A percentile compares a stretch with the other conserved stretches of the same genome.
These are phyloP conservation scores for Chrysoporthe deuterocubensis DNA, from an alignment of 2,329 filamentous ascomycete species.

Conservation along the genomic window DNA sequence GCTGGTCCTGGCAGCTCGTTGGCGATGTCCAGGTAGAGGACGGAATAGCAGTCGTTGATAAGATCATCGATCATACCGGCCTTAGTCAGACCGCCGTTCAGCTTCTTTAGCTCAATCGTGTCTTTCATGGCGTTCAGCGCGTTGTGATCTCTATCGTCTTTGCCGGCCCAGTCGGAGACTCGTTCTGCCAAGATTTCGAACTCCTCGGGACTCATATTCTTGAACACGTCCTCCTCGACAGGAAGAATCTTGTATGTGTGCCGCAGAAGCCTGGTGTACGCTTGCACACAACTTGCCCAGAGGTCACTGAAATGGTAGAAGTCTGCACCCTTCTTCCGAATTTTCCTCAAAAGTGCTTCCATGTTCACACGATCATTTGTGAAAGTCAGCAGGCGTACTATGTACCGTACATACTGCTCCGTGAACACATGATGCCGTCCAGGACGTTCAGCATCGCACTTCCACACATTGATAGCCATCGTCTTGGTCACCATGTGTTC, in stretches of 20 bases:
- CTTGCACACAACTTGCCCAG: slow-evolving; percentile 60
- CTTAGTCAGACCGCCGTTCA: slow-evolving; percentile 90
- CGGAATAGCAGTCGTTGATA: slow-evolving; percentile 87
- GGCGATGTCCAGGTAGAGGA: slow-evolving; percentile 71
- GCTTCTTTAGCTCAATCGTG: slow-evolving; percentile 63
- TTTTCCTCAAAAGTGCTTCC: slow-evolving; percentile 76
- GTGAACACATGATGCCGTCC: slow-evolving; percentile 93
- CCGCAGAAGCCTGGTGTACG: slow-evolving; percentile 59
- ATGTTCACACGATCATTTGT: slow-evolving; percentile 76
- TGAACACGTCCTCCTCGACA: slow-evolving; percentile 59
- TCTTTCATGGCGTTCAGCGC: slow-evolving; percentile 62
- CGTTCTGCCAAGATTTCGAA: slow-evolving; percentile 61
- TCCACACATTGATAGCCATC: slow-evolving; percentile 94
- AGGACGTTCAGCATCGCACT: slow-evolving; percentile 81
- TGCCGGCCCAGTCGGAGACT: slow-evolving; percentile 58
- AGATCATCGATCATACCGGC: slow-evolving; percentile 85
- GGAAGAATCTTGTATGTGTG: slow-evolving; percentile 50
- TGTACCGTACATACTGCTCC: slow-evolving; percentile 81
- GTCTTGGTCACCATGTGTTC: slow-evolving; percentile 86
- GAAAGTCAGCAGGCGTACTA: slow-evolving; percentile 74
- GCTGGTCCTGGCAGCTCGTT: slow-evolving; percentile 59
- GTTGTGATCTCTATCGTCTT: slow-evolving; percentile 42
- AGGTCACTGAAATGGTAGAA: slow-evolving; percentile 66
- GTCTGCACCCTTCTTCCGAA: slow-evolving; percentile 81
- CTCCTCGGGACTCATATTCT: slow-evolving; percentile 56